Percentiles rank a stretch among this genome's conserved stretches.
Conservation (phyloP, 805 yeast genomes). For the Candida maesae region DNA sequence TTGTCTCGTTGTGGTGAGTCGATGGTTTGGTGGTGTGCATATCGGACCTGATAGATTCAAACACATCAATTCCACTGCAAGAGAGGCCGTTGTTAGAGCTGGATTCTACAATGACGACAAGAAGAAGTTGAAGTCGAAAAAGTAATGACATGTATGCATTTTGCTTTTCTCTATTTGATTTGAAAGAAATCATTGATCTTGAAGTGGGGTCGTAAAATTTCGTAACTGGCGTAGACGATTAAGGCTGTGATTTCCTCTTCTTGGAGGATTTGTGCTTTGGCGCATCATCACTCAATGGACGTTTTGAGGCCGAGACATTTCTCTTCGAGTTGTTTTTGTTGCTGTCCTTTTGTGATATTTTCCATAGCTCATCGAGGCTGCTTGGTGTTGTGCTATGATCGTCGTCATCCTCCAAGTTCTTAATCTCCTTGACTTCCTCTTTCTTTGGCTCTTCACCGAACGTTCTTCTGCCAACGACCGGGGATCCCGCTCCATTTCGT, state of each 20-base stretch:
- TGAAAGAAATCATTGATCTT: too few relatives aligned
- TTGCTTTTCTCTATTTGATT: too few relatives aligned
- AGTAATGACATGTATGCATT: slow-evolving; percentile 26
- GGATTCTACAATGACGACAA: slow-evolving; percentile 37
- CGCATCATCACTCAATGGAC: slow-evolving; percentile 12
- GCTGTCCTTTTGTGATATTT: slow-evolving; percentile 21
- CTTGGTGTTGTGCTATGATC: too few relatives aligned
- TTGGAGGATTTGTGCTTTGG: slow-evolving; percentile 17
- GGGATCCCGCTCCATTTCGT: slow-evolving; percentile 6
- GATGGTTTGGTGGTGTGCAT: slow-evolving; percentile 94
- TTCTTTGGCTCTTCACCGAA: slow-evolving; percentile 27
- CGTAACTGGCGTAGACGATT: too few relatives aligned
- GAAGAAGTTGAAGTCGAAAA: slow-evolving; percentile 22
- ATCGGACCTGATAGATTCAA: slow-evolving; percentile 93
- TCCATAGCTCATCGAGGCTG: slow-evolving; percentile 24
- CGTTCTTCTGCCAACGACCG: slow-evolving; percentile 28
- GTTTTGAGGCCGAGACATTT: slow-evolving; percentile 11
- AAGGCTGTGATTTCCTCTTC: slow-evolving; percentile 20
- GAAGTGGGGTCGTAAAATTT: too few relatives aligned
- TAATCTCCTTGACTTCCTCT: slow-evolving; percentile 2
- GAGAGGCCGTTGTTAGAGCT: slow-evolving; percentile 76
- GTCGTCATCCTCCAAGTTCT: slow-evolving; percentile 9
- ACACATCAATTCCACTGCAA: slow-evolving; percentile 84
- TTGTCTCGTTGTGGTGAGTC: slow-evolving; percentile 67
- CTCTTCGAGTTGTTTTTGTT: slow-evolving; percentile 3